Evolutionary conservation across 78 protist genomes (phyloP).

Genomic region (Dictyostelium brefeldianum): DNA sequence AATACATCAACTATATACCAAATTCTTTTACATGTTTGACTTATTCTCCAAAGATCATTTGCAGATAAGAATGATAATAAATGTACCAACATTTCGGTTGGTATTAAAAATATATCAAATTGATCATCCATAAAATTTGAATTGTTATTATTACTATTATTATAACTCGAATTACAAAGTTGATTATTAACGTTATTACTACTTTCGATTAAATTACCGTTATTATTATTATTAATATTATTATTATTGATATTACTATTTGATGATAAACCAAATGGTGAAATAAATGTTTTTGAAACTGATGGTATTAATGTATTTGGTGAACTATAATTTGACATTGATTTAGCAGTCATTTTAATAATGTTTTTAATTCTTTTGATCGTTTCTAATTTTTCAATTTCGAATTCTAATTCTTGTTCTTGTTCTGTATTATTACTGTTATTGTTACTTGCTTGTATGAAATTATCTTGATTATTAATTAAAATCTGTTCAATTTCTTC

Average conservation of each 20-base stretch:
- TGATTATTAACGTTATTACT: constrained; percentile 26
- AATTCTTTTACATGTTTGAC: constrained; percentile 31
- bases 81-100: constrained; percentile 72
- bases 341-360: constrained; percentile 15
- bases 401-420: not conserved
- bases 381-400: not conserved
- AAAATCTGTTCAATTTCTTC: not conserved
- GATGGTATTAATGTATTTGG: constrained; percentile 48
- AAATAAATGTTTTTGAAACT: constrained; percentile 31
- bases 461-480: not conserved
- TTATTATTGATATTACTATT: not conserved
- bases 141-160: not conserved
- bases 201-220: not conserved
- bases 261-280: constrained; percentile 10
- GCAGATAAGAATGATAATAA: constrained; percentile 41
- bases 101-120: constrained; percentile 42
- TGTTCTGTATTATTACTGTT: not conserved
- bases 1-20: constrained; percentile 54
- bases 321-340: constrained; percentile 21
- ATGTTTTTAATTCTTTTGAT: not conserved
- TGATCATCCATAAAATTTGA: not conserved
- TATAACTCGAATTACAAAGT: not conserved
- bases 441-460: not conserved
- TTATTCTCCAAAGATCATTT: constrained; percentile 23
- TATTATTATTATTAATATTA: not conserved